These are phyloP conservation scores for Sphaceloma murrayae DNA, from an alignment of 2,329 filamentous ascomycete species.

Conservation along the genomic window DNA sequence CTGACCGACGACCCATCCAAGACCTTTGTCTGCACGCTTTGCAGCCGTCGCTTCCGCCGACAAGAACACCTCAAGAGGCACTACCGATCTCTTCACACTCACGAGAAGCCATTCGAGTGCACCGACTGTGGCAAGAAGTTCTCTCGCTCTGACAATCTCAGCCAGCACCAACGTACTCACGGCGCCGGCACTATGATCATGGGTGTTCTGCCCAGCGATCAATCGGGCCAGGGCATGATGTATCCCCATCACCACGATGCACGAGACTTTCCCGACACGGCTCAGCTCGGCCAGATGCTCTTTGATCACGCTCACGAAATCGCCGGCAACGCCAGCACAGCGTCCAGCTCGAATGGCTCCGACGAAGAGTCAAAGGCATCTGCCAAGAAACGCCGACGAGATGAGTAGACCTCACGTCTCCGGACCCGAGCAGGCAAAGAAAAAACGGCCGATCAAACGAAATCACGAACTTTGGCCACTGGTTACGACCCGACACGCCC, in stretches of 20 bases:
- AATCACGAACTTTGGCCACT: background rate
- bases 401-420: conserved; percentile 28
- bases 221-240: conserved; percentile 25
- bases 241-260: conserved; percentile 29
- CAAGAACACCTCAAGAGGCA: conserved; percentile 98
- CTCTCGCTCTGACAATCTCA: conserved; percentile 92
- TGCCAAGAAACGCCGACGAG: conserved; percentile 37
- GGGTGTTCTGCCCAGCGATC: conserved; percentile 54
- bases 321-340: conserved; percentile 50
- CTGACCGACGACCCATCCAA: conserved; percentile 95
- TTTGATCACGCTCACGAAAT: conserved; percentile 67
- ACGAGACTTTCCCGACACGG: conserved; percentile 44
- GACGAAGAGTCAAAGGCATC: conserved; percentile 27
- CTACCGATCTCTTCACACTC: conserved; percentile 94
- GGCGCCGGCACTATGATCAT: conserved; percentile 83
- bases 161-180: conserved; percentile 91
- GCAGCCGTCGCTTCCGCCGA: conserved; percentile 92
- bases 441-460: conserved; percentile 4
- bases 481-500: conserved; percentile 11
- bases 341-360: conserved; percentile 33
- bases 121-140: conserved; percentile 98
- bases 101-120: conserved; percentile 98
- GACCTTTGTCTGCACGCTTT: conserved; percentile 94
- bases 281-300: conserved; percentile 63
- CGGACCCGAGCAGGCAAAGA: too few species aligned